Evolutionary conservation across 352 stramenopile genomes (phyloP).

Genomic region (Phytophthora tubulina): DNA sequence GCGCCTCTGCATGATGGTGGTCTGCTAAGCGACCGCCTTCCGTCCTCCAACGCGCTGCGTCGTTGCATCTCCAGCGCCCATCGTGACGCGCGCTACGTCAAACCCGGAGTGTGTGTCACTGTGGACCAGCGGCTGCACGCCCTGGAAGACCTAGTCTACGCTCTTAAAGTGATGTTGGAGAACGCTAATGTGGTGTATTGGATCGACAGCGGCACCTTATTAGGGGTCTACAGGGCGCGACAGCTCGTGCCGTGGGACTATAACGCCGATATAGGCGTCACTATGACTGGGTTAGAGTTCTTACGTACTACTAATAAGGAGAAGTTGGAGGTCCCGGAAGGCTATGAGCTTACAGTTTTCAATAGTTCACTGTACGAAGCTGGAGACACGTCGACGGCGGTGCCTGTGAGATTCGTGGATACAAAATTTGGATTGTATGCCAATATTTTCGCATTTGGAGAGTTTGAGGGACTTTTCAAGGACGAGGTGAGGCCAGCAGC

Average conservation of each 20-base stretch:
- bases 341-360: constrained; percentile 55
- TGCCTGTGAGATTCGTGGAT: constrained; percentile 58
- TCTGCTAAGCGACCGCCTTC: constrained; percentile 20
- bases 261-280: constrained; percentile 58
- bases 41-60: constrained; percentile 39
- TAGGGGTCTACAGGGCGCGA: constrained; percentile 57
- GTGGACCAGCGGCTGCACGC: constrained; percentile 40
- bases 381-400: constrained; percentile 36
- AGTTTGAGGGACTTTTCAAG: constrained; percentile 47
- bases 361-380: constrained; percentile 50
- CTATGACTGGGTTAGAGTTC: constrained; percentile 30
- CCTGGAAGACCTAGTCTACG: constrained; percentile 53
- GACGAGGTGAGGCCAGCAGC: constrained; percentile 32
- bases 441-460: constrained; percentile 57
- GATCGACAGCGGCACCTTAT: constrained; percentile 65
- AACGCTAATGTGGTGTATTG: constrained; percentile 52
- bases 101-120: constrained; percentile 45
- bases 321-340: constrained; percentile 39
- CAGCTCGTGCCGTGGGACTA: constrained; percentile 64
- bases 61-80: constrained; percentile 47
- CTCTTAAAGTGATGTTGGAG: constrained; percentile 48
- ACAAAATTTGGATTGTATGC: constrained; percentile 62
- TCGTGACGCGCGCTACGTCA: constrained; percentile 53
- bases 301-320: constrained; percentile 28
- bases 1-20: constrained; percentile 24